Evolutionary conservation across 768 basidiomycete genomes (phyloP), one percentile per base, ranked within the genome.

Genomic region (Antrodiella citrinella): DNA sequence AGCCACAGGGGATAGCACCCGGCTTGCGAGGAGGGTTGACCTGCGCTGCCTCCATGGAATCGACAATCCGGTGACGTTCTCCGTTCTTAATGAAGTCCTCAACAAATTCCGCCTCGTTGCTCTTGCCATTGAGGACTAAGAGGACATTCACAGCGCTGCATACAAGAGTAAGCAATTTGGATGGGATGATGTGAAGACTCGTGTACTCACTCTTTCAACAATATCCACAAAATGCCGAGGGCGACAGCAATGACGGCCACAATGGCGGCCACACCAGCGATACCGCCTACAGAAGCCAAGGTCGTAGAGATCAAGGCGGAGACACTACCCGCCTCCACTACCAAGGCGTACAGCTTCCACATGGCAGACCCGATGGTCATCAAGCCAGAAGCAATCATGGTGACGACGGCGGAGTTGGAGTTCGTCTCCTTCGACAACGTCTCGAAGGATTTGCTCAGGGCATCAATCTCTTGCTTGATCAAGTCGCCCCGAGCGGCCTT

Each of bases 401-500:
- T 39, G 9, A 42, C 39, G 4, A 42, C 48, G 4, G 48, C 48
- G 9, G 48, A 30, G 25, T 42, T 49, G 5, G 48, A 40, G 4
- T 49, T 49, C 48, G 48, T 49, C 39, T 49, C 48, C 22, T 24
- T n/a, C 4, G 35, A 42, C 48, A 49, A 23, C n/a, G 48, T 19
- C 18, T 49, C 40, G n/a, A 49, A 49, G 15, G 38, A 30, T 20
- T 24, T 35, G 4, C 24, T 9, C 5, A 49, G 38, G 21, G 35
- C 23, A 5, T 35, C 35, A 4, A 49, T 42, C 21, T 49, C 48
- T 13, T 49, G 35, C 48, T 49, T 35, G 22, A 49, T 49, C 39
- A 40, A 23, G 39, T 13, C 22, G n/a, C 15, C 48, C 4, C 35
- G 39, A 12, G 48, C 48, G 15, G 7, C 21, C 39, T 49, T 49